Percentiles rank a stretch among this genome's conserved stretches.
Evolutionary conservation across 306 rosid genomes (phyloP).

Genomic region (Mimosa pudica): DNA sequence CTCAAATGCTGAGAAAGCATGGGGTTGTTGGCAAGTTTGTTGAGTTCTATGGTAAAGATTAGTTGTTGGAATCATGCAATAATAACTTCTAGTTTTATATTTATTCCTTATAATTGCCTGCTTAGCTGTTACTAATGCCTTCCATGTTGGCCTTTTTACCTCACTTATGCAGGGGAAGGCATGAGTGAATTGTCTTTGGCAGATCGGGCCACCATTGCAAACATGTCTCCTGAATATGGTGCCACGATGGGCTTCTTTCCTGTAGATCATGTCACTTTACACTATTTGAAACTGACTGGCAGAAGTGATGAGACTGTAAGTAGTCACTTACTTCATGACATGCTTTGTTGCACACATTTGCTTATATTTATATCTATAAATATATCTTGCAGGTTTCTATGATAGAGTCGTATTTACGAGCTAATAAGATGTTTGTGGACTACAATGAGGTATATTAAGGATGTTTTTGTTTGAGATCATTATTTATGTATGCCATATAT

Average conservation of each 20-base stretch:
- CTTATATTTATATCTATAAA: conserved; percentile 47
- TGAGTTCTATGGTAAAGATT: conserved; percentile 80
- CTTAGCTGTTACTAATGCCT: conserved; percentile 35
- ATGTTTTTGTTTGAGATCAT: conserved; percentile 1
- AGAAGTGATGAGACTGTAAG: conserved; percentile 84
- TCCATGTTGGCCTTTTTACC: conserved; percentile 24
- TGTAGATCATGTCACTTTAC: conserved; percentile 93
- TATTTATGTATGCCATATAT: conserved; percentile 10
- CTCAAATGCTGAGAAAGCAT: conserved; percentile 95
- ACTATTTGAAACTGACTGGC: conserved; percentile 89
- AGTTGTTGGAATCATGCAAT: conserved; percentile 4
- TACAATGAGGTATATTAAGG: conserved; percentile 64
- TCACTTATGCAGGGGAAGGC: conserved; percentile 75
- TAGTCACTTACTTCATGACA: conserved; percentile 18
- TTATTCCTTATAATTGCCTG: conserved; percentile 10
- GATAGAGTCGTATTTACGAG: conserved; percentile 83
- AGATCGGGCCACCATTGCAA: conserved; percentile 96
- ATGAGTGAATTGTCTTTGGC: conserved; percentile 87
- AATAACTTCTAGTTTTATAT: conserved; percentile 4
- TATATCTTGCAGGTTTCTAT: conserved; percentile 61
- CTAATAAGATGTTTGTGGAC: conserved; percentile 92
- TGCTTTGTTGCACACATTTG: conserved; percentile 31
- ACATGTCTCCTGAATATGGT: conserved; percentile 96
- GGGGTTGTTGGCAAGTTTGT: conserved; percentile 98
- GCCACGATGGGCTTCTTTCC: conserved; percentile 99